Base-by-base conservation (phyloP, 2,329 filamentous ascomycete genomes). In the Capronia americana region DNA sequence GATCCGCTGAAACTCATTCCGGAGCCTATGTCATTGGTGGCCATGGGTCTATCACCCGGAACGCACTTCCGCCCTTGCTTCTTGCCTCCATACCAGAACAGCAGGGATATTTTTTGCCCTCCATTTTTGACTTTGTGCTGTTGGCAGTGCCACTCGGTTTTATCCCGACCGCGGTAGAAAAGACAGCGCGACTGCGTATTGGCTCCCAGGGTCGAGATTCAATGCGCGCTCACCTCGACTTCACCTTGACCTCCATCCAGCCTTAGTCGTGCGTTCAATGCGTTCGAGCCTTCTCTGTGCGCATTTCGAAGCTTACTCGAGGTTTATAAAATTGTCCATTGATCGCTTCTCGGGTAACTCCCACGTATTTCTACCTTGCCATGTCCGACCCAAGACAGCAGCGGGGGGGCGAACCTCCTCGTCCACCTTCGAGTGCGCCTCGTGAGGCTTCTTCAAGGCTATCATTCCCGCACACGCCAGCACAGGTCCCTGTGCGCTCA, bases 381-480 rank as follows among this genome's bases (percentile, higher is more conserved):
- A 61, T 65, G 62, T 53, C 65, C n/a, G 67, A 58, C 20, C 64
- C 64, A 53, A 63, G 54, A 41, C 62, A 59, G 20, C 61, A 58
- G 30, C 57, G n/a, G 54, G 51, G 59, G 23, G 65, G 57, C 20
- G 48, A 60, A 32, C n/a, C 26, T 24, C 57, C 32, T n/a, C 61
- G 41, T 38, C 46, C 61, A 24, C 58, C 61, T 20, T 44, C 38
- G n/a, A 12, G 44, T 10, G 23, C 61, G 12, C 61, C 28, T n/a
- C 56, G 55, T 32, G 23, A 30, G 34, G 57, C 62, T 30, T 38
- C 51, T 14, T 28, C 61, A 17, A 61, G 60, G 12, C 44, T 61
- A n/a, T 56, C 58, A 6, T 34, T 34, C 8, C 62, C 65, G 26
- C 60, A 57, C 4, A 57, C 65, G 2, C 57, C 38, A 32, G 54